Evolutionary conservation across 768 basidiomycete genomes (phyloP).

Genomic region (Dacryopinax primogenitus): DNA sequence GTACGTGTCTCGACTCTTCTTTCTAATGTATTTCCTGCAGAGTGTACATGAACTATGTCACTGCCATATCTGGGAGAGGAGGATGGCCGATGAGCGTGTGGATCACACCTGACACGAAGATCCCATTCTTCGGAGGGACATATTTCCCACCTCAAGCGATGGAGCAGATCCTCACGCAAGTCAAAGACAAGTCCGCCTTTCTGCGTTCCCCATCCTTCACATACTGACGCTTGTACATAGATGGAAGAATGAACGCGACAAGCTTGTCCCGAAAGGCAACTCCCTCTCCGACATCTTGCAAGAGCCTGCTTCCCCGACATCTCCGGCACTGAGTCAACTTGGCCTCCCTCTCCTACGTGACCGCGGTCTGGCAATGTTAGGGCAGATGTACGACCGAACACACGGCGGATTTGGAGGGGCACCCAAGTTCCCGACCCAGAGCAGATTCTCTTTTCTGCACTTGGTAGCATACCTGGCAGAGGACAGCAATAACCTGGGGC

Average conservation of each 20-base stretch:
- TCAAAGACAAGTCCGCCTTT: constrained; percentile 12
- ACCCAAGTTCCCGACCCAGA: constrained; percentile 30
- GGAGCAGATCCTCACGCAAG: constrained; percentile 12
- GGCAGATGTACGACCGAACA: constrained; percentile 22
- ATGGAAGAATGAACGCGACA: not conserved
- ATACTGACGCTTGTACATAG: not conserved
- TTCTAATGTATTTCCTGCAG: constrained; percentile 12
- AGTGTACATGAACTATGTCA: constrained; percentile 35
- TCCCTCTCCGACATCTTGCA: not conserved
- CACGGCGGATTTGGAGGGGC: constrained; percentile 31
- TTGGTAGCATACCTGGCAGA: not conserved
- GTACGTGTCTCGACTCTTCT: not conserved
- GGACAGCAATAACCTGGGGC: not conserved
- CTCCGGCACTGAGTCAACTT: constrained; percentile 10
- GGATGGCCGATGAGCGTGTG: constrained; percentile 28
- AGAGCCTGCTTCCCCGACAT: constrained; percentile 16
- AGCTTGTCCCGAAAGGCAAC: not conserved
- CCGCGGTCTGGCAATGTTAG: not conserved
- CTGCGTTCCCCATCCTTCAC: constrained; percentile 9
- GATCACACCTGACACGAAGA: constrained; percentile 12
- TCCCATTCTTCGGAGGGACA: constrained; percentile 14
- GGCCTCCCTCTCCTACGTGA: constrained; percentile 11
- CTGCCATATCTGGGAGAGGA: constrained; percentile 25
- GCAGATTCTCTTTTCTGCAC: constrained; percentile 10
- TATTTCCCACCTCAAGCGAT: not conserved